Percentiles rank a stretch among this genome's conserved stretches.
Evolutionary conservation across 768 basidiomycete species (phyloP).

Genomic region (Termitomyces sp.): DNA sequence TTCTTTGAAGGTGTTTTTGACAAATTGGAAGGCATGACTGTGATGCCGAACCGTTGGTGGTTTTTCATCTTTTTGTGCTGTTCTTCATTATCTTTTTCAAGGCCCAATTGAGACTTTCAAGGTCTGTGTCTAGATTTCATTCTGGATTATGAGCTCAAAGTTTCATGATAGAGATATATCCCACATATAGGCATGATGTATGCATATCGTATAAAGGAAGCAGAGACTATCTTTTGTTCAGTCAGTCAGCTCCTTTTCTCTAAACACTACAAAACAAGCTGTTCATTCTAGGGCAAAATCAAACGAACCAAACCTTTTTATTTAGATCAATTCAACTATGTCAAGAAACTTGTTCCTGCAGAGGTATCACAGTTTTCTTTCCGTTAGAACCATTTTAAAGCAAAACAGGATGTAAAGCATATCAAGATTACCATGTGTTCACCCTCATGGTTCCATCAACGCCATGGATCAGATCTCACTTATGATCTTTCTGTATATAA

Average conservation of each 20-base stretch:
- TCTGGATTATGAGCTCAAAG: not conserved
- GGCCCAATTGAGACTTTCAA: slow-evolving; percentile 46
- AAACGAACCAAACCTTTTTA: slow-evolving; percentile 58
- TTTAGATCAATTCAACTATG: slow-evolving; percentile 53
- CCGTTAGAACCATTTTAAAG: not conserved
- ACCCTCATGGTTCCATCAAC: slow-evolving; percentile 68
- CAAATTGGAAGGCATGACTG: slow-evolving; percentile 57
- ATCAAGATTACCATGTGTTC: slow-evolving; percentile 71
- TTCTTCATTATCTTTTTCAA: slow-evolving; percentile 12
- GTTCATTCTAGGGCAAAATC: slow-evolving; percentile 47
- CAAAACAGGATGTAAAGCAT: slow-evolving; percentile 47
- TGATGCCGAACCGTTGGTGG: slow-evolving; percentile 39
- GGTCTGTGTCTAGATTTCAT: slow-evolving; percentile 21
- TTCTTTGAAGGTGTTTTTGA: slow-evolving; percentile 68
- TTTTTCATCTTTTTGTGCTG: not conserved
- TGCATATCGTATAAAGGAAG: slow-evolving; percentile 31
- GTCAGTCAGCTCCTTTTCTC: slow-evolving; percentile 19
- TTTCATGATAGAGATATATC: slow-evolving; percentile 31
- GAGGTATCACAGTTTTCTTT: slow-evolving; percentile 32
- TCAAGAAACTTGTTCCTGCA: slow-evolving; percentile 50
- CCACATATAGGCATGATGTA: slow-evolving; percentile 41
- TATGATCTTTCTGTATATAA: slow-evolving; percentile 56
- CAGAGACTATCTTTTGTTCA: slow-evolving; percentile 36
- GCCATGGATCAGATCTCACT: slow-evolving; percentile 53
- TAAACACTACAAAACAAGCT: slow-evolving; percentile 12